Base-by-base conservation (phyloP, 768 basidiomycete species). In the Lactarius sanguifluus region DNA sequence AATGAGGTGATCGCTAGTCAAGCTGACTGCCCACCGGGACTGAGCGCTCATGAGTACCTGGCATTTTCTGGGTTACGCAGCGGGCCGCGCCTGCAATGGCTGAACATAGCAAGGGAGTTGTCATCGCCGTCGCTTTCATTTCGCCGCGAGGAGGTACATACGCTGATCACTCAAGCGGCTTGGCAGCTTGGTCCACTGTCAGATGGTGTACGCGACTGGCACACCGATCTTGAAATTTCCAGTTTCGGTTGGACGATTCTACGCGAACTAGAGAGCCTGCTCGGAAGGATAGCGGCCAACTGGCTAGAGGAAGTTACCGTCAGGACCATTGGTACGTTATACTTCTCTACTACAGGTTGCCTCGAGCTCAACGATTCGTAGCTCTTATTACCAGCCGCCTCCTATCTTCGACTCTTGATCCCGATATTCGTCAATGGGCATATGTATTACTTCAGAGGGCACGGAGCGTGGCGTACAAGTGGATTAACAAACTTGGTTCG, bases 41-140 rank as follows among this genome's bases (percentile, higher is more conserved):
- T 85, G 30, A 76, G 69, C 10, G 65, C 82, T 2, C 81, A 85
- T 30, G 83, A 85, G 65, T 80, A 75, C 41, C 72, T 79, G 18
- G 75, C 80, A 0, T 85, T 84, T 57, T 79, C 77, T n/a, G 73
- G 76, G 57, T 64, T 85, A 34, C 81, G 85, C 10, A 77, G 79
- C 47, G 85, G 84, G 0, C 63, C 74, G 0, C 71, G 64, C 1
- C 63, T 85, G 1, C 83, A 85, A 58, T 84, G 82, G 47, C 47
- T 50, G 0, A 50, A 50, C 23, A 50, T 50, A 23, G 47, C 47
- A 15, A 25, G 47, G 23, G 82, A 82, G 64, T 69, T 85, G 28
- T 73, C 76, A 5, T 74, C 75, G 20, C 74, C 76, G 16, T 68
- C 71, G 0, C 65, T 86, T 59, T 77, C 75, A 18, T 80, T 86